Conservation (phyloP, 352 stramenopile species). For the Discostella stelligera region DNA sequence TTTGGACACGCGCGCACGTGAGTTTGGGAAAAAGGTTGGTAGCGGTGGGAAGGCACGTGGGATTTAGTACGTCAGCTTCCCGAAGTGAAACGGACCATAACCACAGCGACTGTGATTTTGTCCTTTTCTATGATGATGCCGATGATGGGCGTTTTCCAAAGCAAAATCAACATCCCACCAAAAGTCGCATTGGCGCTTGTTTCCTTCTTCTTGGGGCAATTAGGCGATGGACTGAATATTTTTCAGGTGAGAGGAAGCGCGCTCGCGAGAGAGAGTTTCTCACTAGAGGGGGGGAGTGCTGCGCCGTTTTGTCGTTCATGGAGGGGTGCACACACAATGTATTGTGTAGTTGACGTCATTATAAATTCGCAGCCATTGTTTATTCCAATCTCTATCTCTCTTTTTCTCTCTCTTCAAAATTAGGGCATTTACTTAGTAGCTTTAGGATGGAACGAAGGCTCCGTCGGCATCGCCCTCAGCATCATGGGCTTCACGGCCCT, state of each 20-base stretch:
- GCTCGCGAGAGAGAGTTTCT: no score
- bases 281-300: no score
- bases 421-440: slow-evolving; percentile 78
- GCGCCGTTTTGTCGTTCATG: no score
- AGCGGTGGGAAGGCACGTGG: no score
- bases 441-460: slow-evolving; percentile 76
- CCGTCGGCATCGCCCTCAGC: slow-evolving; percentile 64
- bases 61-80: no score
- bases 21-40: no score
- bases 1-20: no score
- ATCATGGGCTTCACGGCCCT: slow-evolving; percentile 78
- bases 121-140: neutral
- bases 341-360: no score
- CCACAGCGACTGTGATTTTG: no score
- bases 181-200: slow-evolving; percentile 71
- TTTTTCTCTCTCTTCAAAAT: slow-evolving; percentile 6
- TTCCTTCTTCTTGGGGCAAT: slow-evolving; percentile 71
- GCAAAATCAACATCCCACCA: slow-evolving; percentile 18
- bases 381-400: neutral
- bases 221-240: slow-evolving; percentile 75
- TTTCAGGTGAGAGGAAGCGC: slow-evolving; percentile 55
- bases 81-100: no score
- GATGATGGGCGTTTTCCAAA: slow-evolving; percentile 1
- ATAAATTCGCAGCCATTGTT: neutral
- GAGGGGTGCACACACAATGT: no score